Evolutionary conservation across 345 rosid genomes (phyloP).

Genomic region (Citrus reticulata): DNA sequence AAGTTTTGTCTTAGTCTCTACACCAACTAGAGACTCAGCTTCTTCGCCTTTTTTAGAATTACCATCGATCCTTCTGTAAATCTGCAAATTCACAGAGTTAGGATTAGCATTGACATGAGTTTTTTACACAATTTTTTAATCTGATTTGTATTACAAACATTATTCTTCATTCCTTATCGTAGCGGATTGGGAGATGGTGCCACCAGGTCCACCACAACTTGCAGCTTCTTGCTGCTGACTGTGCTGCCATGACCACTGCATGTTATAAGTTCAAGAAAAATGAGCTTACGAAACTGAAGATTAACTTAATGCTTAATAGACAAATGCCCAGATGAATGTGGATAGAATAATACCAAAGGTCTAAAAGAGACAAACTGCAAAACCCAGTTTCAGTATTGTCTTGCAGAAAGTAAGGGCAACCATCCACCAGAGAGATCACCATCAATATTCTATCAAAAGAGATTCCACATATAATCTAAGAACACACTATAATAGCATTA

Average conservation of each 20-base stretch:
- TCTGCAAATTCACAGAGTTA: constrained; percentile 14
- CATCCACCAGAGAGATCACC: background rate
- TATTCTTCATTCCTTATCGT: background rate
- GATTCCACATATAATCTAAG: background rate
- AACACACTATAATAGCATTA: background rate
- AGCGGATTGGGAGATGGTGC: too few relatives aligned
- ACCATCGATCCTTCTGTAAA: background rate
- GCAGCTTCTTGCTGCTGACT: constrained; percentile 14
- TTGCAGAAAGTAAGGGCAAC: background rate
- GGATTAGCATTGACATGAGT: background rate
- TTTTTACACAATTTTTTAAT: background rate
- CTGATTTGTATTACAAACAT: background rate
- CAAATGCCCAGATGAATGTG: background rate
- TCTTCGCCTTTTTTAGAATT: constrained; percentile 8
- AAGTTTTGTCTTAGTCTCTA: background rate
- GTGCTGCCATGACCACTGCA: constrained; percentile 19
- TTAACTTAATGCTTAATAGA: background rate
- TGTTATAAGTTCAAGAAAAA: background rate
- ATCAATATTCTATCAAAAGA: background rate
- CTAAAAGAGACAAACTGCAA: background rate
- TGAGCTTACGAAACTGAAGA: background rate
- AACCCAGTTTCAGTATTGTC: background rate
- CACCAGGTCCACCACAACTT: constrained; percentile 12
- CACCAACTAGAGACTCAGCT: constrained; percentile 3
- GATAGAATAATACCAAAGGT: background rate